phyloP scores from a whole-genome alignment of 306 rosid genomes.

The Lathyrus tuberosus region DNA sequence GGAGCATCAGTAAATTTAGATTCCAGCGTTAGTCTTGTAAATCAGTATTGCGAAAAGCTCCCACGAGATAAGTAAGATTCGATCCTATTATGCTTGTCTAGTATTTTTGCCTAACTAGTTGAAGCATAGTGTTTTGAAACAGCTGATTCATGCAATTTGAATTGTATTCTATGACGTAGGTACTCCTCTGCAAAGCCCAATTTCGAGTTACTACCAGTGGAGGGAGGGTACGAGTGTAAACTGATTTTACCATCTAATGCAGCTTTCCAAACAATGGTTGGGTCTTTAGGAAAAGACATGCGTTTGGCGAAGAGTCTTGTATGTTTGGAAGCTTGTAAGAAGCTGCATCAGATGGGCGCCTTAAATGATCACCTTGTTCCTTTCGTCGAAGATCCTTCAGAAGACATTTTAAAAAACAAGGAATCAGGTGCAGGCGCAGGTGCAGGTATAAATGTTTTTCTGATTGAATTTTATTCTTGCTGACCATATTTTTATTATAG shows the following conservation, averaged over 20 bases:
- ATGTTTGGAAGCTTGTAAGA: constrained; percentile 92
- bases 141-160: constrained; percentile 21
- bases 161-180: constrained; percentile 52
- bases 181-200: constrained; percentile 59
- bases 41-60: constrained; percentile 72
- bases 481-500: not conserved
- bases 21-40: constrained; percentile 65
- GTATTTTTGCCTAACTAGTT: constrained; percentile 23
- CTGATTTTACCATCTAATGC: constrained; percentile 77
- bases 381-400: constrained; percentile 47
- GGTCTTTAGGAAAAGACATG: constrained; percentile 61
- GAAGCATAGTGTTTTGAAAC: constrained; percentile 22
- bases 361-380: constrained; percentile 85
- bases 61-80: constrained; percentile 66
- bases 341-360: constrained; percentile 82
- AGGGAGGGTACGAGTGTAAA: constrained; percentile 58
- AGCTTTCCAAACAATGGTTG: constrained; percentile 66
- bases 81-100: constrained; percentile 26
- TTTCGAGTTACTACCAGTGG: constrained; percentile 49
- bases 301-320: constrained; percentile 74
- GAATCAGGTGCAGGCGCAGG: constrained; percentile 63
- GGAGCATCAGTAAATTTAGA: constrained; percentile 77
- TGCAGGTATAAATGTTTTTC: constrained; percentile 57
- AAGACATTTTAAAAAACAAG: constrained; percentile 49
- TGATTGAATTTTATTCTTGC: constrained; percentile 17